Base-by-base conservation (phyloP, 75 land plant species). In the Cryptomeria japonica region DNA sequence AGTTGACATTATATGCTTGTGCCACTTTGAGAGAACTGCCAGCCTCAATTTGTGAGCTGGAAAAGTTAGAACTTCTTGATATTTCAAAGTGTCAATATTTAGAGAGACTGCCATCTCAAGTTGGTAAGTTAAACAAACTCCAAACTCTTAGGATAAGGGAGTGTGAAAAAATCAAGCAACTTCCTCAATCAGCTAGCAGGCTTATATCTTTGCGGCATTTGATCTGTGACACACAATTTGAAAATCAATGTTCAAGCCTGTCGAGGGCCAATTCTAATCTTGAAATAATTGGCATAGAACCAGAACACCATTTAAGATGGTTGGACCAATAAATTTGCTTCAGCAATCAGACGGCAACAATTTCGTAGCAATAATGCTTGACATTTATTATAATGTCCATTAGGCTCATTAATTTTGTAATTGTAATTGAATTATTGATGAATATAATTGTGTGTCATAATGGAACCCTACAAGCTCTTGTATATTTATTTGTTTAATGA, bases 241-340 rank as follows among this genome's bases (percentile, higher is more conserved):
- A 25, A 19, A 10, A 22, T 22, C 49, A 82, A 11, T 82, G 84
- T 3, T 47, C 49, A 41, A 19, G 25, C 8, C 14, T 80, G 39
- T 11, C 16, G 44, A 34, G 2, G 34, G 39, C 44, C 46, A 80
- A 41, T 80, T 91, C 94, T n/a, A 85, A 88, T 3, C 89, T 91
- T 80, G 80, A 87, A 16, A 80, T 94, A 72, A 89, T 91, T 83
- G 3, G 42, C 3, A 4, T 41, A 41, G 42, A 41, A 1, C 42
- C 3, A 41, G 42, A 41, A 41, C 42, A 87, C 36, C 78, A 61
- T 53, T 16, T 94, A 8, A 92, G 93, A 9, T 94, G 95, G 95
- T 93, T 94, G 80, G 80, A 42, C 41, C 90, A 90, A 19, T 92
- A 72, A 89, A 36, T n/a, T 5, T 72, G 42, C 3, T 41, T n/a